phyloP scores from a whole-genome alignment of 73 alveolate genomes.

The Blepharisma stoltei region DNA sequence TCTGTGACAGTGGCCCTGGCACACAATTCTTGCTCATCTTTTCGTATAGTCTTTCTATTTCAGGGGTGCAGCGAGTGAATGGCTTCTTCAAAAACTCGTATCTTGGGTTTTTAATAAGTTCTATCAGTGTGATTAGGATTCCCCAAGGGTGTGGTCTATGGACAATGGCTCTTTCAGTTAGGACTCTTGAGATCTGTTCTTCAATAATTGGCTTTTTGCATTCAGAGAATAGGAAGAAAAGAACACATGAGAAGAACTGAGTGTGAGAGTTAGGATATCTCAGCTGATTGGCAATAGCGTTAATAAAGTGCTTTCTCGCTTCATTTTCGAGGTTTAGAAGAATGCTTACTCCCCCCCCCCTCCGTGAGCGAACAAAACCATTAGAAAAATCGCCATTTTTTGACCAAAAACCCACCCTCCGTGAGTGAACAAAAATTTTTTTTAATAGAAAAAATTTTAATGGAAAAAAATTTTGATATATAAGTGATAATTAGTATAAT shows the following conservation, averaged over 20 bases:
- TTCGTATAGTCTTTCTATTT: slow-evolving; percentile 15
- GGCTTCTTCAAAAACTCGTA: slow-evolving; percentile 59
- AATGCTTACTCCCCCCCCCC: too few species aligned
- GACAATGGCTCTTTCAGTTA: slow-evolving; percentile 81
- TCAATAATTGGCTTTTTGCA: slow-evolving; percentile 53
- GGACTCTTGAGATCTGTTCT: slow-evolving; percentile 69
- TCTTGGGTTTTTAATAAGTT: slow-evolving; percentile 71
- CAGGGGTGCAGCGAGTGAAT: slow-evolving; percentile 39
- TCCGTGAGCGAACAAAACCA: too few species aligned
- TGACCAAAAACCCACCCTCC: too few species aligned
- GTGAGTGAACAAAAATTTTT: too few species aligned
- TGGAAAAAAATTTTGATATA: too few species aligned
- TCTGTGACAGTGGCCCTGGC: not conserved
- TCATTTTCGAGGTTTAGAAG: slow-evolving; percentile 54
- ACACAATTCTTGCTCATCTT: slow-evolving; percentile 20
- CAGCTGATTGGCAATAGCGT: slow-evolving; percentile 82
- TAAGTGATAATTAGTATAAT: too few species aligned
- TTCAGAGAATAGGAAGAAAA: slow-evolving; percentile 62
- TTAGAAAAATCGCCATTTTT: too few species aligned
- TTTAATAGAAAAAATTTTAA: too few species aligned
- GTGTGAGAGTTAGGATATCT: slow-evolving; percentile 92
- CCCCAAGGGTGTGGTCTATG: slow-evolving; percentile 97
- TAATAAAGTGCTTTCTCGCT: slow-evolving; percentile 66
- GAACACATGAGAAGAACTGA: slow-evolving; percentile 70
- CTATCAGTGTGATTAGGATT: slow-evolving; percentile 74